Base-by-base conservation (phyloP, 768 basidiomycete species). In the Rhizopogon roseolus region DNA sequence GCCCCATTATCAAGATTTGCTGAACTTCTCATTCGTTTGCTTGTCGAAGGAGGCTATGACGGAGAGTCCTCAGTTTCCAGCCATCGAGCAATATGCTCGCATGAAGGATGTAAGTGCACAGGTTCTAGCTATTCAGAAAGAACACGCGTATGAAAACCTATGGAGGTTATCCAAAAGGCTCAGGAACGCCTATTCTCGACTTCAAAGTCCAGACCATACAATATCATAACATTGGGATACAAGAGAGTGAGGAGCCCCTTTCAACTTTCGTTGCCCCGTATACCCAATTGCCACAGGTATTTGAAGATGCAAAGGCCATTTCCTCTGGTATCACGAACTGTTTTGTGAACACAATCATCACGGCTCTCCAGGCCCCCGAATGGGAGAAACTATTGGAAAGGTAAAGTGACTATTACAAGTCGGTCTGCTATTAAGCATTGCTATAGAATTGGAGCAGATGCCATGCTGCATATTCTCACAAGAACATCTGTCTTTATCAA, bases 401-500 rank as follows among this genome's bases (percentile, higher is more conserved):
- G 91, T 86, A 49, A 46, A 73, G 8, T 37, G 25, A n/a, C 27
- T 22, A 40, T 28, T 9, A 41, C 49, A 48, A 1, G 22, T 17
- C 25, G 11, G 13, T 11, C 4, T 3, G 38, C 25, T 16, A n/a
- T 45, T 40, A 37, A 22, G 48, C n/a, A 53, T 42, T 16, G 11
- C 40, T 17, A 41, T 58, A 95, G 94, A 58, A 79, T 92, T 7
- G 93, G 94, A 0, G 82, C 82, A 39, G 82, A 83, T 59, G 79
- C 81, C 1, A 86, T 96, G 78, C 66, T 88, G 32, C 85, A 93
- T 64, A 73, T 98, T 9, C 78, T 98, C 16, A 76, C 84, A 2
- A 79, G 86, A 52, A 85, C 86, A 0, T 87, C 83, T 9, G 57
- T 95, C 16, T 98, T 93, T 65, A 63, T 88, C 14, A 73, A 87